These are phyloP conservation scores for Incumbomyces delicatus DNA, from an alignment of 2,329 filamentous ascomycete genomes.

Conservation along the genomic window DNA sequence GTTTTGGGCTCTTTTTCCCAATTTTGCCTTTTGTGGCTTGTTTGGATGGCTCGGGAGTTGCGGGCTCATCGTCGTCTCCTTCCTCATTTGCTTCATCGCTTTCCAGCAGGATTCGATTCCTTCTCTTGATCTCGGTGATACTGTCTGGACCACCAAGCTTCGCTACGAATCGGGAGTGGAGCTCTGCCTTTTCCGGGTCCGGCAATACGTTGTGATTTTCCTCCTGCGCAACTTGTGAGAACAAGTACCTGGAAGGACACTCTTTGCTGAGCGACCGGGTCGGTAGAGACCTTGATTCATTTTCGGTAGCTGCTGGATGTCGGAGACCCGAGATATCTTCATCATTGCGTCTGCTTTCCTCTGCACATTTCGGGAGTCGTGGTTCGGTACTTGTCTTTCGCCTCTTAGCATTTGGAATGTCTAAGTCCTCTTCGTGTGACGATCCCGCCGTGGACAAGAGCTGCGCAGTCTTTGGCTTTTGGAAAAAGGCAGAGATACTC, in stretches of 20 bases:
- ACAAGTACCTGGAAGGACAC: conserved; percentile 51
- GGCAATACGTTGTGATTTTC: conserved; percentile 35
- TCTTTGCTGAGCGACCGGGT: conserved; percentile 27
- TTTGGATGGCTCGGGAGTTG: conserved; percentile 42
- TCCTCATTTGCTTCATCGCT: conserved; percentile 45
- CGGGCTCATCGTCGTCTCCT: conserved; percentile 50
- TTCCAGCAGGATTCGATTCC: conserved; percentile 45
- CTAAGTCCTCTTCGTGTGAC: conserved; percentile 6
- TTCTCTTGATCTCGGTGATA: conserved; percentile 55
- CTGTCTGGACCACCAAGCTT: conserved; percentile 83
- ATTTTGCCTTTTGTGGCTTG: conserved; percentile 38
- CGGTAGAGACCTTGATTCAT: conserved; percentile 9
- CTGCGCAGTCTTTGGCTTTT: conserved; percentile 8
- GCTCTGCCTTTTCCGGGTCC: conserved; percentile 52
- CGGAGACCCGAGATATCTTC: conserved; percentile 6
- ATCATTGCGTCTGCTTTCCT: background rate
- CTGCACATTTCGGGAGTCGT: background rate
- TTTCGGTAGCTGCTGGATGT: conserved; percentile 3
- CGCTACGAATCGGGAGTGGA: conserved; percentile 80
- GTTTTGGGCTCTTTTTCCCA: conserved; percentile 66
- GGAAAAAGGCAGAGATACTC: conserved; percentile 25
- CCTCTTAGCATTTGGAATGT: conserved; percentile 14
- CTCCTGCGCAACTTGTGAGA: conserved; percentile 41
- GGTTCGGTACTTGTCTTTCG: conserved; percentile 9
- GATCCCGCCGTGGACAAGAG: background rate